Evolutionary conservation across 1,284 basidiomycete species (phyloP), one percentile per base, ranked within the genome.

Genomic region (Rhodotorula sp.): DNA sequence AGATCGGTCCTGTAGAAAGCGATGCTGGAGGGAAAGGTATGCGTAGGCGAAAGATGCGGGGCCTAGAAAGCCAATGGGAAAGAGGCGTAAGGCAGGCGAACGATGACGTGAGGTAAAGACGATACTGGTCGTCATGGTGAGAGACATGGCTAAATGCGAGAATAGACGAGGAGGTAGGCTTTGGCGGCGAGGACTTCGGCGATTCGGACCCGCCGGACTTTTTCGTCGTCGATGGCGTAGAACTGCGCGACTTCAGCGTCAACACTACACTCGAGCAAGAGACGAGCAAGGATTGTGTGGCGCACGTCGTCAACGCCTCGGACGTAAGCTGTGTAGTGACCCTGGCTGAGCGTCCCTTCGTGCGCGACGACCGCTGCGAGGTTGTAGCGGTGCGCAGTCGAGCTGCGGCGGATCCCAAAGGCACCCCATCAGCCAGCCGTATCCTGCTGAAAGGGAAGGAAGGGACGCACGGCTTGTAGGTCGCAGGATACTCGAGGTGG

Each of bases 321-420:
- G 18, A 63, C 88, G 78, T 85, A 93, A 79, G 89, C 91, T 37
- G 89, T 92, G 80, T 97, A 97, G 78, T 97, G 94, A 0, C 94
- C 94, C 69, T 93, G 96, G 80, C 94, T 89, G 77, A 98, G 87
- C 79, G 91, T 89, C 15, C 94, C 94, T 79, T 96, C 92, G 80
- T 97, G 94, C 71, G 93, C 94, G 69, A 97, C 89, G 46, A 97
- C 92, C 13, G 92, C 90, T 77, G 95, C 94, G 3, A 97, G 85
- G 77, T 96, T 91, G 79, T 96, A 97, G 80, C 40, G n/a, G 5
- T 40, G 59, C 47, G 54, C 30, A 34, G 26, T 10, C 26, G 58
- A 48, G 26, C 60, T 61, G 37, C 9, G 2, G 7, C 0, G 1
- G 34, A 52, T 4, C 16, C 46, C 28, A 4, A 1, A 40, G 31